phyloP scores from a whole-genome alignment of 2,329 filamentous ascomycete genomes.

The Teratosphaeria epicoccoides region DNA sequence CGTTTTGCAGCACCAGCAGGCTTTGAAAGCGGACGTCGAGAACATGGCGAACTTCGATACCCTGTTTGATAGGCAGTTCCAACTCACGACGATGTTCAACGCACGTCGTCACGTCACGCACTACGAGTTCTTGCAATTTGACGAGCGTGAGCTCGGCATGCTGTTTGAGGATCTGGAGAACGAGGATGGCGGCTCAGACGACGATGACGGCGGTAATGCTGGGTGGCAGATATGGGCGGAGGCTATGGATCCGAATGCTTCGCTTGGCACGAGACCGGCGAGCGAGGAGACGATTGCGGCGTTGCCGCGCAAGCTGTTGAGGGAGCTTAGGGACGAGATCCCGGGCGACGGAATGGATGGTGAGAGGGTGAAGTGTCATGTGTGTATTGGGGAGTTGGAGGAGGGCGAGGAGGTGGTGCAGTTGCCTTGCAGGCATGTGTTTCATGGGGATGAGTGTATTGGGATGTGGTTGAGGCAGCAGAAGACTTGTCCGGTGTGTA shows the following conservation, averaged over 20 bases:
- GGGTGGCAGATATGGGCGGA: constrained; percentile 15
- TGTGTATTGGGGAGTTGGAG: background rate
- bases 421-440: background rate
- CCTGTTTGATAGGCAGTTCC: background rate
- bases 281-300: background rate
- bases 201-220: constrained; percentile 2
- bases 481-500: background rate
- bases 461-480: background rate
- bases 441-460: background rate
- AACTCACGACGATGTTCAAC: background rate
- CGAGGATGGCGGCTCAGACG: constrained; percentile 6
- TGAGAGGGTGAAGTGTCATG: background rate
- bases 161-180: constrained; percentile 16
- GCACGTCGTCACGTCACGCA: constrained; percentile 5
- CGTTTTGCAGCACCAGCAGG: constrained; percentile 14
- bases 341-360: background rate
- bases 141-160: constrained; percentile 20
- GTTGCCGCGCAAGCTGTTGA: background rate
- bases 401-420: background rate
- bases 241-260: constrained; percentile 15
- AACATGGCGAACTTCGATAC: background rate
- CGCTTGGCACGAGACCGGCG: background rate
- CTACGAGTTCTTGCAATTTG: constrained; percentile 17
- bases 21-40: background rate
- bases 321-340: background rate